These are phyloP conservation scores for Echium plantagineum DNA, from an alignment of 257 asterid species.

Conservation along the genomic window DNA sequence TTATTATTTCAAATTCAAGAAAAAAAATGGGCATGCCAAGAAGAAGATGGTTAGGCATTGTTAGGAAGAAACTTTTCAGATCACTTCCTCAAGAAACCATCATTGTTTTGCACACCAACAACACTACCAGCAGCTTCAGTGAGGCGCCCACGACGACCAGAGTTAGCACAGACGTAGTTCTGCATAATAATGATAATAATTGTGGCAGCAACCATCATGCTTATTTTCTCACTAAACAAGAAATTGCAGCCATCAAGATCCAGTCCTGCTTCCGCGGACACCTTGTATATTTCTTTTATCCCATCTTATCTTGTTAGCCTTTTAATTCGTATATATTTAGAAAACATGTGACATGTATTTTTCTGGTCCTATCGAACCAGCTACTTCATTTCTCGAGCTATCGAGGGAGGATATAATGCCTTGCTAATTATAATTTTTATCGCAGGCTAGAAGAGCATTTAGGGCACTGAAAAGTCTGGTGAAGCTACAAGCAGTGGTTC, in stretches of 20 bases:
- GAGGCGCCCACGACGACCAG: constrained; percentile 17
- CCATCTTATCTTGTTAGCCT: neutral
- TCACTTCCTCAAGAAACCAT: constrained; percentile 18
- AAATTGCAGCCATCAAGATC: constrained; percentile 57
- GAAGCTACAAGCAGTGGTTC: constrained; percentile 65
- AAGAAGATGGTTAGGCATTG: constrained; percentile 27
- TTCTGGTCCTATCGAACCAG: too few species aligned
- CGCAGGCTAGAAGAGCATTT: constrained; percentile 56
- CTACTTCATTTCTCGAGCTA: too few species aligned
- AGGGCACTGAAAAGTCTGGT: constrained; percentile 58
- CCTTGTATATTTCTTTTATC: constrained; percentile 30
- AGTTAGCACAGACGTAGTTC: constrained; percentile 3
- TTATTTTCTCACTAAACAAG: constrained; percentile 32
- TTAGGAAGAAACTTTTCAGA: constrained; percentile 32
- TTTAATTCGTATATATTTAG: neutral
- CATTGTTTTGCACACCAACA: constrained; percentile 31
- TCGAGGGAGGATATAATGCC: too few species aligned
- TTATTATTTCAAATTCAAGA: neutral
- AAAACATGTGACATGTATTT: too few species aligned
- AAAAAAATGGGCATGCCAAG: constrained; percentile 12
- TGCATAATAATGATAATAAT: neutral
- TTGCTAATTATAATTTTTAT: neutral
- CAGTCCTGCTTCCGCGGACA: constrained; percentile 64
- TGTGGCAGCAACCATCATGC: neutral
- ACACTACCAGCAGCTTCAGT: constrained; percentile 16